These are phyloP conservation scores for Hericium coralloides DNA, from an alignment of 768 basidiomycete species.

Conservation along the genomic window DNA sequence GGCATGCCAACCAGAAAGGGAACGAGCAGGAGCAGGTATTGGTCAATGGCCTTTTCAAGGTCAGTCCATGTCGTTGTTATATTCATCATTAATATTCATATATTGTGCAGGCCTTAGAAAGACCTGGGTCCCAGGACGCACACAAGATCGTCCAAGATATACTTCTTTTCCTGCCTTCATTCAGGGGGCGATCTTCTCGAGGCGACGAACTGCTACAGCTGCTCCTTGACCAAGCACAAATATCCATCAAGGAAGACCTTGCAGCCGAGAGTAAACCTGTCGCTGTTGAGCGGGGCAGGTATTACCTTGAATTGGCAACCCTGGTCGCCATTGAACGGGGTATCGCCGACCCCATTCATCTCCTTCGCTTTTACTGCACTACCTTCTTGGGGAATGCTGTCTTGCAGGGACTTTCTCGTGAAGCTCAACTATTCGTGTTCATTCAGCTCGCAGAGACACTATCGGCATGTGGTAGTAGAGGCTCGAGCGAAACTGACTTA, in stretches of 20 bases:
- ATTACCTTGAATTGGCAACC: conserved; percentile 39
- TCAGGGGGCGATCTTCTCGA: conserved; percentile 25
- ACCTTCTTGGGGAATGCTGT: conserved; percentile 35
- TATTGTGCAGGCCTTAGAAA: conserved; percentile 38
- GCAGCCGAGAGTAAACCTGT: conserved; percentile 18
- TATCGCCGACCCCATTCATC: conserved; percentile 32
- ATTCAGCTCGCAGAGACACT: conserved; percentile 37
- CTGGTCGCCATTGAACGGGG: conserved; percentile 33
- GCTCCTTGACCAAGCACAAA: conserved; percentile 29
- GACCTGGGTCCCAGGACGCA: conserved; percentile 30
- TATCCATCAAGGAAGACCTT: conserved; percentile 24
- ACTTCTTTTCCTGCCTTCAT: conserved; percentile 41
- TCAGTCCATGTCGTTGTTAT: conserved; percentile 19
- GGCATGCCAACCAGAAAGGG: conserved; percentile 31
- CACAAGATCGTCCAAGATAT: conserved; percentile 44
- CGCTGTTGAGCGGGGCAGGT: conserved; percentile 28
- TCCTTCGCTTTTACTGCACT: conserved; percentile 46
- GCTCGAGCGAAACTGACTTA: conserved; percentile 18
- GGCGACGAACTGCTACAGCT: conserved; percentile 32
- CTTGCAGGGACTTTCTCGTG: conserved; percentile 34
- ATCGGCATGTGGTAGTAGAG: conserved; percentile 25
- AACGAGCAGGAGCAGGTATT: conserved; percentile 40
- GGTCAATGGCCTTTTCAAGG: conserved; percentile 39
- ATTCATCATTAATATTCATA: background rate
- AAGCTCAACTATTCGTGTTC: conserved; percentile 38